Evolutionary conservation across 257 asterid genomes (phyloP), one percentile per base, ranked within the genome.

Genomic region (Lycium barbarum): DNA sequence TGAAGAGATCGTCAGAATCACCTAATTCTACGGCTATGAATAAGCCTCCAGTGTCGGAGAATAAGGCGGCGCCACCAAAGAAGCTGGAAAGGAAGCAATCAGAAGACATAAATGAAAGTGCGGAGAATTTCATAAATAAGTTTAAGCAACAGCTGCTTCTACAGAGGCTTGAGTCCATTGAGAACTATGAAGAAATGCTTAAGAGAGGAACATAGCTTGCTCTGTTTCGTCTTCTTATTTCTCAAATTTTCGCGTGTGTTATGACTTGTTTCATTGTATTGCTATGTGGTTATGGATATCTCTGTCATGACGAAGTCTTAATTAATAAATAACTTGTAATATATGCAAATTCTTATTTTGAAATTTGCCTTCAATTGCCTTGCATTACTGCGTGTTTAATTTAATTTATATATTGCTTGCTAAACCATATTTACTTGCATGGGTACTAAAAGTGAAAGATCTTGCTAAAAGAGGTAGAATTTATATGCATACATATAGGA

Each of bases 151-250:
- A 95, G 49, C 38, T 95, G 68, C 85, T 87, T 51, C 92, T 93
- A 35, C 98, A 92, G 86, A 92, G 98, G 93, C 88, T 95, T 0
- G 93, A 93, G 88, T 95, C 98, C 22, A 90, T 95, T 18, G 98
- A 93, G 88, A 91, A 93, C 86, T 93, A 92, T 74, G 82, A 95
- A 79, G 88, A 93, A 76, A 93, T 95, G 98, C 95, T 95, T 18
- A 85, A 88, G 54, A 93, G 97, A 66, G 93, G 93, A 40, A 89
- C 92, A 38, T 91, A 91, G 22, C 9, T 20, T 18, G 17, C 43
- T 49, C 62, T 13, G 81, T 53, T 53, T 53, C 49, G 1, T 11
- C 9, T 8, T 7, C 1, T 2, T 22, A 1, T 11, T 8, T 67
- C n/a, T 38, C n/a, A 9, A 40, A 3, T 13, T 7, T 76, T 26